Evolutionary conservation across 2,329 filamentous ascomycete genomes (phyloP), one percentile per base, ranked within the genome.

Genomic region (Exophiala sp.): DNA sequence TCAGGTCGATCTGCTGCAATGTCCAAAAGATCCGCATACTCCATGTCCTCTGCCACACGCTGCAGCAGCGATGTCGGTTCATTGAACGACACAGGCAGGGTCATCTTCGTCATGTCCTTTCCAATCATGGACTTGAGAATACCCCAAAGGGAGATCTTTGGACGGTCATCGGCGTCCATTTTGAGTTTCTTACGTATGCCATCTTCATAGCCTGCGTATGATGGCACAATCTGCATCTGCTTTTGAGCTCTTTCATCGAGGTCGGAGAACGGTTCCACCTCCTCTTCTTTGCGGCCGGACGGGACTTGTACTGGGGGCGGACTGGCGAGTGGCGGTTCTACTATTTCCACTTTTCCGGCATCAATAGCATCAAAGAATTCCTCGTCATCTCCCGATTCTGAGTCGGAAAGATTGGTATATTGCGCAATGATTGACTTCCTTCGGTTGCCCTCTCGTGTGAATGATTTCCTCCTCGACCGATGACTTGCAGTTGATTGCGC

Each of bases 81-180:
- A 72, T 99, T 99, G 77, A 99, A 97, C 0, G 94, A 96, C 2
- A 99, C 94, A 0, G 94, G 94, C 16, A 99, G 76, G 0, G 94
- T 97, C 92, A 99, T 99, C 77, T 95, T 97, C 35, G 94, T 97
- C 94, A 99, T 97, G 68, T 99, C 94, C 71, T 99, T 97, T 60
- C 94, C 94, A 72, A 99, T 96, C 94, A 99, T 97, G 18, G 92
- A 97, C 75, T 97, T 99, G 60, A 99, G 76, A 63, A 99, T 96
- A 62, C 88, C 87, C 94, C 94, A 99, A 40, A 99, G 84, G 29
- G 88, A 94, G 57, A 97, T 89, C 76, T 92, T 96, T 0, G 94
- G 94, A 64, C 94, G 79, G 67, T 99, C 84, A 68, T 99, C 94
- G 32, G 86, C 87, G 65, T 97, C 92, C 78, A 97, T 84, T 72